phyloP scores from a whole-genome alignment of 2,329 filamentous ascomycete species.

The Truncatella angustata region DNA sequence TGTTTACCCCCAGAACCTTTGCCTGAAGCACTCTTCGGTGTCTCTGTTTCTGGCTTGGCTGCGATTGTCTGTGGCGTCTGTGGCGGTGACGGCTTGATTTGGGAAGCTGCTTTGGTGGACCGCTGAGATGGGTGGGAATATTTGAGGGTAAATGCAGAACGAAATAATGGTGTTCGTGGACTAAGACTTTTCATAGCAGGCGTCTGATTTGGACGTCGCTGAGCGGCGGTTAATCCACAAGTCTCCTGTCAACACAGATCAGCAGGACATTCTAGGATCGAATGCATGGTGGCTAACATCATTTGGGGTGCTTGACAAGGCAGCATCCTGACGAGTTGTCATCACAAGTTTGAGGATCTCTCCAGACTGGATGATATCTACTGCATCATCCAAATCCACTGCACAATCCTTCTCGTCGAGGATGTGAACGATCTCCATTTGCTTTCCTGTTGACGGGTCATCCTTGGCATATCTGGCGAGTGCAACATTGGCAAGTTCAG shows the following conservation, averaged over 20 bases:
- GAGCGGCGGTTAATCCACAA: neutral
- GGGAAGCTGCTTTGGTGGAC: neutral
- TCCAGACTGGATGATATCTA: neutral
- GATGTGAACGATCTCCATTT: neutral
- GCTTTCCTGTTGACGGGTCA: neutral
- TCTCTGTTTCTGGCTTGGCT: neutral
- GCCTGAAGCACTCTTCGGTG: neutral
- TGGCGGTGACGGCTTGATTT: neutral
- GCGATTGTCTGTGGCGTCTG: neutral
- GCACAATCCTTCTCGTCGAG: neutral
- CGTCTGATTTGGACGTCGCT: neutral
- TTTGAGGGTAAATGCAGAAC: neutral
- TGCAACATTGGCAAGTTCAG: neutral
- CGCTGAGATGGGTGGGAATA: neutral
- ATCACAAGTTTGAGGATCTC: slow-evolving; percentile 3
- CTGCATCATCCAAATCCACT: neutral
- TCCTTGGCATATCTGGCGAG: slow-evolving; percentile 2
- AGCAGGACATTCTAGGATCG: neutral
- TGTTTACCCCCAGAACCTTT: neutral
- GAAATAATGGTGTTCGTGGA: neutral
- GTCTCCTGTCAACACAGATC: neutral
- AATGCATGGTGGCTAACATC: neutral
- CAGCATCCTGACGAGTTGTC: neutral
- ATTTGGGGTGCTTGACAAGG: neutral
- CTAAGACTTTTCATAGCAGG: neutral